Evolutionary conservation across 2,329 filamentous ascomycete species (phyloP), one percentile per base, ranked within the genome.

Genomic region (Thielaviopsis populi): DNA sequence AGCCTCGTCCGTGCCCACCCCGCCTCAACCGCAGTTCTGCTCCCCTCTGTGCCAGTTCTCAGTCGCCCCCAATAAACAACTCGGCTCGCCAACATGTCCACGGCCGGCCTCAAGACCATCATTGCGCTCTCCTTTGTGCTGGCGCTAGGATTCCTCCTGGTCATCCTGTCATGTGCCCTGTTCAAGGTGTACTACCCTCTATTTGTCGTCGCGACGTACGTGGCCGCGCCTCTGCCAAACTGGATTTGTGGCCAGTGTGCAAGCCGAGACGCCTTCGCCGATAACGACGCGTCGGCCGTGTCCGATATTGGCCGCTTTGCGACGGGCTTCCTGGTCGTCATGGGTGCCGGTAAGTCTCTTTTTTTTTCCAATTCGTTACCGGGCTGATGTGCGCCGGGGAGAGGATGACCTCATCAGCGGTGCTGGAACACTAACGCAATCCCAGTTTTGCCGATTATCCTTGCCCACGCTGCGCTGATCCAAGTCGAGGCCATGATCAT

Each of bases 111-210:
- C 72, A 97, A 96, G 79, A 99, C 94, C 69, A 99, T 99, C 77
- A 99, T 99, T 76, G 90, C 89, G 68, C 88, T 99, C 70, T 97
- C 94, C 73, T 99, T 99, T 78, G 94, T 99, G 74, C 90, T 99
- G 69, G 94, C 94, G 70, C 94, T 99, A 71, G 94, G 94, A 71
- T 99, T 99, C 79, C 89, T 99, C 71, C 90, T 99, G 69, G 94
- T 97, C 70, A 99, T 99, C 76, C 88, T 99, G 71, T 96, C 91
- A 68, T 95, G 91, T 73, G 94, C 94, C 61, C 84, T 99, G 69
- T 99, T 88, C 83, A 83, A 92, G 73, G 89, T 90, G 76, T 99
- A 95, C 83, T 89, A 94, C 71, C 91, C 94, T 64, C 84, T 99
- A 68, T 84, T 97, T 68, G 94, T 99, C 70, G 94, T 99, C 68